A percentile compares a stretch with the other conserved stretches of the same genome.
These are phyloP conservation scores for Amaranthus hypochondriacus DNA, from an alignment of 148 eudicot species.

Conservation along the genomic window DNA sequence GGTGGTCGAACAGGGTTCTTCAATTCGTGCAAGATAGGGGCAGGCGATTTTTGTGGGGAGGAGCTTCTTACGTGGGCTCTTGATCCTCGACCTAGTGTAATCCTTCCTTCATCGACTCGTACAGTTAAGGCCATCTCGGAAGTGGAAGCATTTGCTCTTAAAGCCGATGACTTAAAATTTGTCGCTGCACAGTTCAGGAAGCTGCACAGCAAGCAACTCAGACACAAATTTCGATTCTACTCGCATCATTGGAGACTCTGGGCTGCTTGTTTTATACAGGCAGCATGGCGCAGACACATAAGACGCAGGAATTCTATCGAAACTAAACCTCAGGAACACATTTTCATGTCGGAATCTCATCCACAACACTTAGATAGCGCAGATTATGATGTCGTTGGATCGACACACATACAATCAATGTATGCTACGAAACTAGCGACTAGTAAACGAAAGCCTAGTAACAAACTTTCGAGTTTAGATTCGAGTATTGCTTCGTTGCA, in stretches of 20 bases:
- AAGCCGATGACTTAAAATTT: constrained; percentile 63
- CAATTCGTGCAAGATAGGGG: constrained; percentile 53
- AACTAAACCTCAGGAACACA: constrained; percentile 26
- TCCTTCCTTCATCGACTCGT: constrained; percentile 76
- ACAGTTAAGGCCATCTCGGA: constrained; percentile 73
- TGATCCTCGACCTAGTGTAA: constrained; percentile 46
- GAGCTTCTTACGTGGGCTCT: constrained; percentile 85
- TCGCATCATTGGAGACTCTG: constrained; percentile 86
- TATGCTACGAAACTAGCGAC: constrained; percentile 44
- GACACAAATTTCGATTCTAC: constrained; percentile 68
- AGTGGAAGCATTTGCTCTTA: constrained; percentile 78
- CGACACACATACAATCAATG: constrained; percentile 20
- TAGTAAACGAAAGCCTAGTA: constrained; percentile 33
- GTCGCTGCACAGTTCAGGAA: constrained; percentile 68
- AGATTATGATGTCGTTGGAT: constrained; percentile 9
- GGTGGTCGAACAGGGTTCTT: constrained; percentile 87
- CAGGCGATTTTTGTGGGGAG: constrained; percentile 84
- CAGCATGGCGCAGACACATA: constrained; percentile 62
- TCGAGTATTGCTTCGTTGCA: constrained; percentile 44
- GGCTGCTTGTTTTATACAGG: constrained; percentile 85
- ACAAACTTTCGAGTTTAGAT: constrained; percentile 30
- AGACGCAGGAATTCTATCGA: constrained; percentile 34
- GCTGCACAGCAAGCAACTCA: constrained; percentile 69
- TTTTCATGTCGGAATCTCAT: constrained; percentile 4
- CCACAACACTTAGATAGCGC: constrained; percentile 1